phyloP scores from a whole-genome alignment of 2,329 filamentous ascomycete species.

The Tolypocladium inflatum region DNA sequence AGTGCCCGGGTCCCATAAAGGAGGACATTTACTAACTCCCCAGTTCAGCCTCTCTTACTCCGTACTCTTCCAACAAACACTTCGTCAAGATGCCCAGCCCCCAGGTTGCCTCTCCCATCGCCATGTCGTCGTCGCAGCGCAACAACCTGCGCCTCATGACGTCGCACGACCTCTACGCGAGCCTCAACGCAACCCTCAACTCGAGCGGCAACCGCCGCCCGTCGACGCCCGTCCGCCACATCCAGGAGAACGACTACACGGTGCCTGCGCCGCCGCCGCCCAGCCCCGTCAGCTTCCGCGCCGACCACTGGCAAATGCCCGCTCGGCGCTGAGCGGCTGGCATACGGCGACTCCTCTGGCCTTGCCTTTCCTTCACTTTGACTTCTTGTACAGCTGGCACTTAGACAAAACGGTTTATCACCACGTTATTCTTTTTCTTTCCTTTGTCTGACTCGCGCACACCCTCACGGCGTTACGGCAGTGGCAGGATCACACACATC shows the following conservation, averaged over 20 bases:
- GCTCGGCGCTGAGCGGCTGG: slow-evolving; percentile 14
- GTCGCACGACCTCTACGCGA: slow-evolving; percentile 41
- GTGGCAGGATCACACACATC: neutral
- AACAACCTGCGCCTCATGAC: slow-evolving; percentile 33
- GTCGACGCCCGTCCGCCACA: slow-evolving; percentile 37
- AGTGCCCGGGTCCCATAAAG: neutral
- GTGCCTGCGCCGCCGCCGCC: slow-evolving; percentile 58
- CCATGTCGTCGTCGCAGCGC: slow-evolving; percentile 37
- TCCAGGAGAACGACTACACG: slow-evolving; percentile 50
- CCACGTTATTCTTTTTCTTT: neutral
- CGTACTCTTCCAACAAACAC: neutral
- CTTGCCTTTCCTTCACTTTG: neutral
- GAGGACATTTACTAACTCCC: neutral
- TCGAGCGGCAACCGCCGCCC: slow-evolving; percentile 31
- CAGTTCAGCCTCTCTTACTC: neutral
- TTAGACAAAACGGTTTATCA: neutral
- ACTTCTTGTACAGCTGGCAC: neutral
- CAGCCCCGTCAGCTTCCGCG: slow-evolving; percentile 52
- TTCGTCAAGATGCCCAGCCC: slow-evolving; percentile 21
- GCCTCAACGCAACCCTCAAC: slow-evolving; percentile 40
- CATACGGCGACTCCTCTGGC: neutral
- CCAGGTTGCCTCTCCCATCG: slow-evolving; percentile 32
- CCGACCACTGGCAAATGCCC: slow-evolving; percentile 42
- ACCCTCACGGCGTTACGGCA: slow-evolving; percentile 1
- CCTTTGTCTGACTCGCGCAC: neutral